Conservation (phyloP, 2,329 filamentous ascomycete genomes). For the Talaromyces sp. region DNA sequence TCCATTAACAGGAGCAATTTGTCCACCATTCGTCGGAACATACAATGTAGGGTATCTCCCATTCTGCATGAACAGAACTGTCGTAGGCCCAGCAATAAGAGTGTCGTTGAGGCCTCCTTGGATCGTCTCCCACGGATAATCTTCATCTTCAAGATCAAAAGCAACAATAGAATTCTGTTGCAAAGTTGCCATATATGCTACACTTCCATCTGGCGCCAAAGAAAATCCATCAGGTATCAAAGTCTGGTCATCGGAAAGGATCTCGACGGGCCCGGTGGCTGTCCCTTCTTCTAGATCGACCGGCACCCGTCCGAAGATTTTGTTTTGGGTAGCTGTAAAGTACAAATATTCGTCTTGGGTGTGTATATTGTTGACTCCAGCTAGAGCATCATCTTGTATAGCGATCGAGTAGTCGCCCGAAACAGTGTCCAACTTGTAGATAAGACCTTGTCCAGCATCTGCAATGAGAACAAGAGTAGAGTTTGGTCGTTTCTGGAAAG, state of each 20-base stretch:
- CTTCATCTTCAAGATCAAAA: constrained; percentile 9
- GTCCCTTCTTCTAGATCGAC: constrained; percentile 12
- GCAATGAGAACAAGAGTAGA: constrained; percentile 13
- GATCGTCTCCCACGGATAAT: background rate
- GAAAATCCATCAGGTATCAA: constrained; percentile 16
- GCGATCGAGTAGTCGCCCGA: constrained; percentile 12
- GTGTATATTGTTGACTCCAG: constrained; percentile 14
- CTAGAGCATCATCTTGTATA: constrained; percentile 12
- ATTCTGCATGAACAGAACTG: constrained; percentile 12
- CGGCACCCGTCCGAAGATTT: constrained; percentile 16
- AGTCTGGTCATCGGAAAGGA: constrained; percentile 10
- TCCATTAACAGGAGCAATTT: constrained; percentile 9
- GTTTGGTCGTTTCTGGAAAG: constrained; percentile 10
- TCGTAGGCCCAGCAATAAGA: constrained; percentile 13
- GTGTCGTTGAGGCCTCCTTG: constrained; percentile 10
- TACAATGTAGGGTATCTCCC: constrained; percentile 11
- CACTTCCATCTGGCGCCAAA: constrained; percentile 10
- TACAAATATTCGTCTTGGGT: constrained; percentile 12
- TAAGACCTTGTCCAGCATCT: constrained; percentile 11
- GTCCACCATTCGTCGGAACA: constrained; percentile 14
- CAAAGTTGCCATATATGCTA: constrained; percentile 14
- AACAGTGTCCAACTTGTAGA: constrained; percentile 14
- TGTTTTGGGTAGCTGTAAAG: constrained; percentile 14
- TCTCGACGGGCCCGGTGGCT: constrained; percentile 12
- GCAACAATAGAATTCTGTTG: constrained; percentile 12